Base-by-base conservation (phyloP, 495 filamentous ascomycete species). In the Rusavskia elegans region DNA sequence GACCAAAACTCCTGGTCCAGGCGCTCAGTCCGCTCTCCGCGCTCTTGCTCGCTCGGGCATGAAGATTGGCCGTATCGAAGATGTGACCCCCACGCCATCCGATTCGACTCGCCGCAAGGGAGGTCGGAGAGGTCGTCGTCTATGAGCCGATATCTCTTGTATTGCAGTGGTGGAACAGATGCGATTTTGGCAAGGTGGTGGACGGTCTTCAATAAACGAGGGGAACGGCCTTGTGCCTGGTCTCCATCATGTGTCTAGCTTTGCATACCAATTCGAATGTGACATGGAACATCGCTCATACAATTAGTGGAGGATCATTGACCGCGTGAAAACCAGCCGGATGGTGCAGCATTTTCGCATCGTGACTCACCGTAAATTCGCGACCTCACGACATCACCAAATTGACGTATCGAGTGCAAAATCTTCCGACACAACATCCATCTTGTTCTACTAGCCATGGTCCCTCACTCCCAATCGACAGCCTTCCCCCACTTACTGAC, bases 121-220 rank as follows among this genome's bases (percentile, higher is more conserved):
- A 75, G 92, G 92, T 94, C 87, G 92, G 72, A 89, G 92, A 84
- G 92, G 92, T 95, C 92, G 92, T 73, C 89, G 92, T 90, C 82
- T 99, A 70, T 97, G 77, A 82, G 68, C 65, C 61, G 66, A 55
- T 70, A 67, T 63, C 55, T 55, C 59, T 50, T 58, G 27, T 57
- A 57, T 61, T 57, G 44, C 62, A 55, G 60, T 54, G 59, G 55
- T 57, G 41, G 30, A 37, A 57, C 63, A 38, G 41, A 36, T 27
- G 9, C 54, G 51, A 27, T 49, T 44, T 56, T 55, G 59, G 57
- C 48, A 62, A 63, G 62, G 54, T 57, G 49, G 63, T 63, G 59
- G 67, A 68, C 60, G 62, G 63, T 70, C 67, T 74, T 66, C 71
- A 70, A 70, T 78, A 68, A 72, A 78, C 72, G 71, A 68, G 72